Conservation (phyloP, 805 yeast genomes). For the Starmera pachycereana region DNA sequence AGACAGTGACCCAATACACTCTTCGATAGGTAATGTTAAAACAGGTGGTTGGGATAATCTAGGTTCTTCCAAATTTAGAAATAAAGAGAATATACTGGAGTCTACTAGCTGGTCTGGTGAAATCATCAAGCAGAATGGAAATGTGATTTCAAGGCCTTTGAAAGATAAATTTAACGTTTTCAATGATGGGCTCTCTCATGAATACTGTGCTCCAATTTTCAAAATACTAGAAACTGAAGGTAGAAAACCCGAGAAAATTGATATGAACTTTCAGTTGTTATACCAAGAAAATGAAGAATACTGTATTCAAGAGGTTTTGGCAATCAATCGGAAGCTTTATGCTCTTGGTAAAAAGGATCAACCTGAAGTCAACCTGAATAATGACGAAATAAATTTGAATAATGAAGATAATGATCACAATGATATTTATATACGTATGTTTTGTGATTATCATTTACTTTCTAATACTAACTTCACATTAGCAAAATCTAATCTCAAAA, state of each 20-base stretch:
- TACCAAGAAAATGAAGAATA: slow-evolving; percentile 39
- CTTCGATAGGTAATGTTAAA: background rate
- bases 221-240: slow-evolving; percentile 46
- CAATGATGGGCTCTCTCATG: slow-evolving; percentile 24
- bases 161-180: slow-evolving; percentile 26
- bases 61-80: slow-evolving; percentile 37
- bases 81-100: slow-evolving; percentile 52
- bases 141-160: slow-evolving; percentile 9
- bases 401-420: too few relatives aligned
- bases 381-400: too few relatives aligned
- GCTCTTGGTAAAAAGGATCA: too few relatives aligned
- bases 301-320: slow-evolving; percentile 57
- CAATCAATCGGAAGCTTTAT: slow-evolving; percentile 17
- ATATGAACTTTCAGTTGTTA: slow-evolving; percentile 49
- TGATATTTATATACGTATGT: too few relatives aligned
- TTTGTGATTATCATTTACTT: background rate
- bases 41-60: slow-evolving; percentile 34
- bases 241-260: slow-evolving; percentile 48
- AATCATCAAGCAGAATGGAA: slow-evolving; percentile 31
- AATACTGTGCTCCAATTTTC: slow-evolving; percentile 29
- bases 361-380: too few relatives aligned
- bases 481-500: slow-evolving; percentile 5
- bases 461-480: background rate
- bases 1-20: slow-evolving; percentile 7
- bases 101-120: slow-evolving; percentile 61